These are phyloP conservation scores for Eutrema heterophyllum DNA, from an alignment of 345 rosid species.

Conservation along the genomic window DNA sequence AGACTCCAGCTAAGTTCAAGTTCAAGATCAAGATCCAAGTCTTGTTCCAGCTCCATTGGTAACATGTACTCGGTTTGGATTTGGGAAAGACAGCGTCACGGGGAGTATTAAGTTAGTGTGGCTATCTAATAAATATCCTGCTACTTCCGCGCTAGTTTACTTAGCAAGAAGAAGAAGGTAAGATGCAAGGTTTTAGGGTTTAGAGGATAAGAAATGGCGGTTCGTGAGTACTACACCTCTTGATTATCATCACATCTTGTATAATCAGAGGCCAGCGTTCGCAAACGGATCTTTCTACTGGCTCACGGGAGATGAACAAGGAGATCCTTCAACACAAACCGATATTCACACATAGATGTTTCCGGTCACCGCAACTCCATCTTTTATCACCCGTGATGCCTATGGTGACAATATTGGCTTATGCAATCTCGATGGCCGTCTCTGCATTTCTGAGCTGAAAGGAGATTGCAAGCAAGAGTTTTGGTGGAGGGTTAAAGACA, in stretches of 20 bases:
- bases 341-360: slow-evolving; percentile 2
- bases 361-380: background rate
- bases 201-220: background rate
- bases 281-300: slow-evolving; percentile 16
- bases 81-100: background rate
- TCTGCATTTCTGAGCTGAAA: slow-evolving; percentile 1
- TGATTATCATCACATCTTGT: background rate
- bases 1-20: background rate
- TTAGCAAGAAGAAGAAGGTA: background rate
- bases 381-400: background rate
- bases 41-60: too few species aligned
- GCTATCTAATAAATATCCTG: background rate
- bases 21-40: too few species aligned
- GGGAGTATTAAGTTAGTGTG: background rate
- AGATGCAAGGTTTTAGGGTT: slow-evolving; percentile 4
- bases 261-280: background rate
- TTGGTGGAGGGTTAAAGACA: background rate
- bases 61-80: background rate
- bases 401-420: background rate
- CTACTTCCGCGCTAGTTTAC: background rate
- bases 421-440: slow-evolving; percentile 8
- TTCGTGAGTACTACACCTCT: slow-evolving; percentile 4
- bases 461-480: background rate
- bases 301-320: background rate
- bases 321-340: background rate